Evolutionary conservation across 2,329 filamentous ascomycete species (phyloP).

Genomic region (Plectosphaerella cucumerina): DNA sequence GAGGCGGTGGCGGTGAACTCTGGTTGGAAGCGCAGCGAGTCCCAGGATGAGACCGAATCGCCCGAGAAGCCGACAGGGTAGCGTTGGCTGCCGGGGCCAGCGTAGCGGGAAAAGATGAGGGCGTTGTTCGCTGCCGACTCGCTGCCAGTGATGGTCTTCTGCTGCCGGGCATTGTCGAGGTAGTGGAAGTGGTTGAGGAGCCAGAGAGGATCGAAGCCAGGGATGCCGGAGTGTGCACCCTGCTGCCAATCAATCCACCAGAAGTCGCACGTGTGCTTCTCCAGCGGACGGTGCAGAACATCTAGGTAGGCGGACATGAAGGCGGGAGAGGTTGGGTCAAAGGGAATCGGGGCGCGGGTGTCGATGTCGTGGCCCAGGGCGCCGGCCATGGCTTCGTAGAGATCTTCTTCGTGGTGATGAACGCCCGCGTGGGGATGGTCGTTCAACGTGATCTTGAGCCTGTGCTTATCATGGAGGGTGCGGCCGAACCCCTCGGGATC

Average conservation of each 20-base stretch:
- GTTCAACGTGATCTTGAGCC: conserved; percentile 53
- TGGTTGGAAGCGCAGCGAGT: conserved; percentile 57
- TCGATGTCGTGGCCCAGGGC: conserved; percentile 46
- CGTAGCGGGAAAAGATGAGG: conserved; percentile 58
- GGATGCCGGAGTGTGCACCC: conserved; percentile 48
- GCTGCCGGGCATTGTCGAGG: conserved; percentile 37
- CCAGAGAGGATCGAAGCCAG: conserved; percentile 60
- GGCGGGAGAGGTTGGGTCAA: conserved; percentile 47
- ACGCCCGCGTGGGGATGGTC: conserved; percentile 60
- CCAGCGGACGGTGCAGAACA: conserved; percentile 51
- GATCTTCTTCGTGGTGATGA: conserved; percentile 46
- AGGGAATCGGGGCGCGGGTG: conserved; percentile 45
- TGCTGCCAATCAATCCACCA: conserved; percentile 71
- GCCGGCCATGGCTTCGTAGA: conserved; percentile 50
- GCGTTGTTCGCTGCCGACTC: conserved; percentile 18
- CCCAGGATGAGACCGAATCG: conserved; percentile 57
- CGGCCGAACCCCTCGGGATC: conserved; percentile 46
- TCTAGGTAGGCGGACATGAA: conserved; percentile 57
- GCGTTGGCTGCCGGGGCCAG: conserved; percentile 57
- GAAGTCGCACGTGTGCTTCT: conserved; percentile 55
- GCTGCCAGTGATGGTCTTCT: conserved; percentile 19
- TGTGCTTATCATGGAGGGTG: conserved; percentile 42
- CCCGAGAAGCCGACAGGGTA: conserved; percentile 64
- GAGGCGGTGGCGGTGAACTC: conserved; percentile 64
- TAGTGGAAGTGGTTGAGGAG: conserved; percentile 63